A percentile compares a stretch with the other conserved stretches of the same genome.
phyloP scores from a whole-genome alignment of 306 rosid species.

The Biancaea sappan region DNA sequence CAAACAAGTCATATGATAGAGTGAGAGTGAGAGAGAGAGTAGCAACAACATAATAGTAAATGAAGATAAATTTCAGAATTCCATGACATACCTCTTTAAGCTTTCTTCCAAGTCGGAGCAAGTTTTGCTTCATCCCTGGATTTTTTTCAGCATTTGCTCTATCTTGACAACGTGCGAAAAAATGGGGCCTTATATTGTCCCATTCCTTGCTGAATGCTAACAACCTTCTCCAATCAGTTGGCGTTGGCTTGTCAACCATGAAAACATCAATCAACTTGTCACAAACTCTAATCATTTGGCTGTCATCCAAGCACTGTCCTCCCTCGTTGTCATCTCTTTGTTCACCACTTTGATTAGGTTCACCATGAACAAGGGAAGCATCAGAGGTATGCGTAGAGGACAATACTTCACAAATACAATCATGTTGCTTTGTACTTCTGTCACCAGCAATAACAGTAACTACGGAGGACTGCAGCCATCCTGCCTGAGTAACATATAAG shows the following conservation, averaged over 20 bases:
- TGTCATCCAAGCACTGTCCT: constrained; percentile 48
- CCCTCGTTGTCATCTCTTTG: constrained; percentile 35
- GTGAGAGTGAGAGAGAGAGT: background rate
- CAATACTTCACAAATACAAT: constrained; percentile 34
- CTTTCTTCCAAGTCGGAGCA: constrained; percentile 80
- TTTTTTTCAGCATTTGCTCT: constrained; percentile 58
- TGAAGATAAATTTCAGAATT: background rate
- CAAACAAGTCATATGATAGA: too few relatives aligned
- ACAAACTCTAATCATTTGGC: constrained; percentile 58
- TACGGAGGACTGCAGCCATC: constrained; percentile 29
- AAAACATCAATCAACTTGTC: constrained; percentile 90
- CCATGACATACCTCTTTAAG: constrained; percentile 71
- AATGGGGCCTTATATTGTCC: constrained; percentile 76
- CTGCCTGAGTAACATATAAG: constrained; percentile 36
- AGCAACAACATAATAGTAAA: too few relatives aligned
- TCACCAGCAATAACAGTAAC: constrained; percentile 43
- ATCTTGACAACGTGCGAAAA: constrained; percentile 58
- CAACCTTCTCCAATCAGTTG: constrained; percentile 85
- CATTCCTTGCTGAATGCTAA: constrained; percentile 86
- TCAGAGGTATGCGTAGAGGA: constrained; percentile 35
- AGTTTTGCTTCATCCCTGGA: constrained; percentile 70
- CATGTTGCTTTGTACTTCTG: constrained; percentile 29
- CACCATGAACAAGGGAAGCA: constrained; percentile 1
- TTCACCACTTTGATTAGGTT: constrained; percentile 20
- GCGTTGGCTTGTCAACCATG: constrained; percentile 84